Conservation (phyloP, 2,329 filamentous ascomycete genomes). For the Talaromyces sp. region DNA sequence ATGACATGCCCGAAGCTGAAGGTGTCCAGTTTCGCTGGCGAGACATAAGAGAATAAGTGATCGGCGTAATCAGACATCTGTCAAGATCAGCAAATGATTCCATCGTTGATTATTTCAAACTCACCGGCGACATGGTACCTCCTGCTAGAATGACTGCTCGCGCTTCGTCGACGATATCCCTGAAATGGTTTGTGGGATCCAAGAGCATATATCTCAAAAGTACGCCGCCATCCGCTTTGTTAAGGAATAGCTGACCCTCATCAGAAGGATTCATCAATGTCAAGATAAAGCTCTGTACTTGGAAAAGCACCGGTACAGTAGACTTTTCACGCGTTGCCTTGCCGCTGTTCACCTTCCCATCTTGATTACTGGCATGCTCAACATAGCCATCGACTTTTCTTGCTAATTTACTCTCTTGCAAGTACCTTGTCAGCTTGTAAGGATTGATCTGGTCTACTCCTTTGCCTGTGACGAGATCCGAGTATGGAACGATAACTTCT, state of each 20-base stretch:
- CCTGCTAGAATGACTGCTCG: conserved; percentile 87
- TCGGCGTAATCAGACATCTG: conserved; percentile 81
- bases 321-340: conserved; percentile 27
- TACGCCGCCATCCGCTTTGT: conserved; percentile 50
- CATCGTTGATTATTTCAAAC: conserved; percentile 21
- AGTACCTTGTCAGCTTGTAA: conserved; percentile 80
- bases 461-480: conserved; percentile 73
- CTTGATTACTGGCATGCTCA: conserved; percentile 53
- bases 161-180: conserved; percentile 78
- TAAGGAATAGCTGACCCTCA: conserved; percentile 62
- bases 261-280: conserved; percentile 81
- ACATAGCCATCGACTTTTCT: conserved; percentile 93
- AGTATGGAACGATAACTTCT: conserved; percentile 69
- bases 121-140: conserved; percentile 88
- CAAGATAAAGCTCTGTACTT: conserved; percentile 68
- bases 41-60: conserved; percentile 78
- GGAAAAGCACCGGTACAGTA: conserved; percentile 57
- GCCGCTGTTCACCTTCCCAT: neutral
- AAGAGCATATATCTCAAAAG: conserved; percentile 81
- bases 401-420: conserved; percentile 87
- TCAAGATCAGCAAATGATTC: conserved; percentile 7
- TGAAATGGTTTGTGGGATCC: conserved; percentile 88
- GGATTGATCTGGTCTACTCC: conserved; percentile 94
- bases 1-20: conserved; percentile 96
- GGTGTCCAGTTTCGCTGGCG: conserved; percentile 64